Percentiles rank a stretch among this genome's conserved stretches.
These are phyloP conservation scores for Bryoglossum gracile DNA, from an alignment of 495 filamentous ascomycete species.

Conservation along the genomic window DNA sequence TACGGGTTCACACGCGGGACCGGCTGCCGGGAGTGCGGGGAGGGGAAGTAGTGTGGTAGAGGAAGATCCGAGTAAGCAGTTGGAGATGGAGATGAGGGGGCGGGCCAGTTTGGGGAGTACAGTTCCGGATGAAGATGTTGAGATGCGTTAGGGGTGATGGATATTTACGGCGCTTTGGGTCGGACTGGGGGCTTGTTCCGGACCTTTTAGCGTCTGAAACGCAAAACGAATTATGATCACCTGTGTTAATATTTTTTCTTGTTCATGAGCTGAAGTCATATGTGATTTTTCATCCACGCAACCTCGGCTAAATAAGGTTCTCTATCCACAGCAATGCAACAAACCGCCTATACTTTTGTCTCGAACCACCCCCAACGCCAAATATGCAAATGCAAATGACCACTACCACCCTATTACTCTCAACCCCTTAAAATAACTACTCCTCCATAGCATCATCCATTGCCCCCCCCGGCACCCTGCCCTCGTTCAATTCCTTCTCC, in stretches of 20 bases:
- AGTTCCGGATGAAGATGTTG: conserved; percentile 43
- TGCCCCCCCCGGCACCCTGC: conserved; percentile 65
- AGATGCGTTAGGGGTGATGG: conserved; percentile 28
- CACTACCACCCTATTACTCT: not conserved
- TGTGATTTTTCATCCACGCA: too few relatives aligned
- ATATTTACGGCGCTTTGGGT: too few relatives aligned
- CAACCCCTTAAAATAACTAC: too few relatives aligned
- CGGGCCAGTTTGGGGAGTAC: conserved; percentile 1
- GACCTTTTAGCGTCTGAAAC: not conserved
- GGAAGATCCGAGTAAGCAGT: conserved; percentile 22
- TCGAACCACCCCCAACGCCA: conserved; percentile 7
- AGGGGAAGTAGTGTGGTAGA: conserved; percentile 5
- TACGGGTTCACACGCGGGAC: too few relatives aligned
- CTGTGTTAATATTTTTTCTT: too few relatives aligned
- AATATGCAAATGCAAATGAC: not conserved
- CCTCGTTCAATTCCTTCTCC: conserved; percentile 83
- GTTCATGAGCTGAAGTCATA: not conserved
- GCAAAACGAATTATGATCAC: conserved; percentile 1
- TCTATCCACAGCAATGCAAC: conserved; percentile 1
- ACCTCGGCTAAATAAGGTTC: too few relatives aligned
- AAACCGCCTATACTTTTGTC: not conserved
- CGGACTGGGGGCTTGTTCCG: too few relatives aligned
- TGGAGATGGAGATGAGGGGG: conserved; percentile 22
- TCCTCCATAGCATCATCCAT: conserved; percentile 51
- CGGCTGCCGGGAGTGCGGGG: not conserved